These are phyloP conservation scores for Kwoniella europaea DNA, from an alignment of 768 basidiomycete species.

Conservation along the genomic window DNA sequence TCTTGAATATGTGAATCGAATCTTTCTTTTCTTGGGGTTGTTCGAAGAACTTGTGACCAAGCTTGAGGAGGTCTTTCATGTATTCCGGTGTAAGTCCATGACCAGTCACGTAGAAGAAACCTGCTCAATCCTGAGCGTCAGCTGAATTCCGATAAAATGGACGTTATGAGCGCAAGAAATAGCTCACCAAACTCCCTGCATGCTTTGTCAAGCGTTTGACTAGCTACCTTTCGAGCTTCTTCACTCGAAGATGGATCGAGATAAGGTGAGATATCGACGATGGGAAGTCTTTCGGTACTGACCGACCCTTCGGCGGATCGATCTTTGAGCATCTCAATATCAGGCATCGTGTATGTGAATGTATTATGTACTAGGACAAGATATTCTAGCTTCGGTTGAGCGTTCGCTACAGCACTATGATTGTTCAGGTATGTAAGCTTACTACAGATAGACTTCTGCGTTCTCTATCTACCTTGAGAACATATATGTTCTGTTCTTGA, in stretches of 20 bases:
- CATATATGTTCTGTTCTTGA: too few species aligned
- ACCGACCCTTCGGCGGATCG: slow-evolving; percentile 21
- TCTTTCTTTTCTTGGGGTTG: slow-evolving; percentile 33
- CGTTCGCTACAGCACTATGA: too few species aligned
- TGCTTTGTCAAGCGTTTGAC: slow-evolving; percentile 30
- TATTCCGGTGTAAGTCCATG: slow-evolving; percentile 31
- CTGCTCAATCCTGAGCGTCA: slow-evolving; percentile 1
- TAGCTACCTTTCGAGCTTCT: slow-evolving; percentile 21
- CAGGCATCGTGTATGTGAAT: slow-evolving; percentile 19
- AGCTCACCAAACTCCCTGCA: slow-evolving; percentile 34
- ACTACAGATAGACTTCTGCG: too few species aligned
- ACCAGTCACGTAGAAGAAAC: slow-evolving; percentile 45
- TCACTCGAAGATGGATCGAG: slow-evolving; percentile 22
- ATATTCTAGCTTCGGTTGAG: too few species aligned
- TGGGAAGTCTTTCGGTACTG: slow-evolving; percentile 25
- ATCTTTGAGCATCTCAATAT: slow-evolving; percentile 27
- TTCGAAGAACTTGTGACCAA: slow-evolving; percentile 40
- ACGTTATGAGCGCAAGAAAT: not conserved
- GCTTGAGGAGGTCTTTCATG: slow-evolving; percentile 28
- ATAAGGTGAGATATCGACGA: slow-evolving; percentile 37
- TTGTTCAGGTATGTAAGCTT: too few species aligned
- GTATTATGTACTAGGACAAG: too few species aligned
- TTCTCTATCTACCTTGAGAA: too few species aligned
- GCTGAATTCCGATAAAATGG: not conserved
- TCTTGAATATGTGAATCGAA: slow-evolving; percentile 35